Evolutionary conservation across 83 land plant genomes (phyloP), one percentile per base, ranked within the genome.

Genomic region (Thuja plicata): DNA sequence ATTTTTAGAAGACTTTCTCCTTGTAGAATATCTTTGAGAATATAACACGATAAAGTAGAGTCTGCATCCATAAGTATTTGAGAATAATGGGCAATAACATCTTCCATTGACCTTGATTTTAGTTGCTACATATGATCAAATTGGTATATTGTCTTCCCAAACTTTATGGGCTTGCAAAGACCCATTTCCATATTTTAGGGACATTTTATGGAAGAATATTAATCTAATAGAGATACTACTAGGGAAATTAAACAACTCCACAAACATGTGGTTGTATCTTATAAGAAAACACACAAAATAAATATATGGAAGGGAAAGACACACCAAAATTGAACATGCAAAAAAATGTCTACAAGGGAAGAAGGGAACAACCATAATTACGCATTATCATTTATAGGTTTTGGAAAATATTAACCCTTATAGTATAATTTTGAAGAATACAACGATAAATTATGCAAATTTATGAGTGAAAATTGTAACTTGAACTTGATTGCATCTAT

Each of bases 91-190:
- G n/a, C 84, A 87, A 79, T 48, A 54, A 84, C 89, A 87, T 87
- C 89, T 87, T 89, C 84, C 60, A 62, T 89, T 74, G 46, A 35
- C 41, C 38, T 89, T 55, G 71, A 84, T 71, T 89, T 84, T 12
- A 86, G 89, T 35, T 87, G 90, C 35, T 89, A 88, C 60, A 89
- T 38, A 41, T 87, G 87, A 74, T 77, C 89, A 87, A 89, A 87
- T 19, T 89, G 83, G 30, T 88, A 86, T 13, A 17, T 70, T n/a
- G 21, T 57, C 3, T 21, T 87, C 40, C 66, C 77, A 88, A 87
- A 85, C 0, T 52, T 78, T 55, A 43, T 52, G 32, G 79, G 50
- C 57, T 37, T 57, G 38, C 24, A 43, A 77, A 88, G 15, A n/a
- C 84, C 70, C 66, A 41, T 85, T 88, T 78, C 27, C n/a, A 76